phyloP scores from a whole-genome alignment of 805 yeast species.

The Candida germanica region DNA sequence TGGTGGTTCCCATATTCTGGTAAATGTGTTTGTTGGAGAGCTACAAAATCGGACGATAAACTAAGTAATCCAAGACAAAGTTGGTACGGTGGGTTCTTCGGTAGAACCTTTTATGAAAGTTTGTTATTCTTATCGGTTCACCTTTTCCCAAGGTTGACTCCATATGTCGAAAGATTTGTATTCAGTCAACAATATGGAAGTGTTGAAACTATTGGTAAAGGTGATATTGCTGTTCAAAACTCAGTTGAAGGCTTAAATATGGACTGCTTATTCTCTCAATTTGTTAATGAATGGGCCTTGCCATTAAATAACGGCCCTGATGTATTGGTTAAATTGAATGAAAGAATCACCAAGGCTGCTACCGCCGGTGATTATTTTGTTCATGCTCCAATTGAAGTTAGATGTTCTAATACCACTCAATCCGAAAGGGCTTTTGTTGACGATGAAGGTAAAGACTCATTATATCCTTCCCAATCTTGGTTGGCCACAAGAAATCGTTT shows the following conservation, averaged over 20 bases:
- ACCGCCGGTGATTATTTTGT: constrained; percentile 65
- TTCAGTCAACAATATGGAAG: constrained; percentile 81
- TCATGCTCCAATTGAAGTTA: constrained; percentile 93
- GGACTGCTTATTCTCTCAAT: constrained; percentile 94
- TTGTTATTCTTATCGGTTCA: constrained; percentile 77
- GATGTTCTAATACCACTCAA: constrained; percentile 83
- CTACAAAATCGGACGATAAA: constrained; percentile 66
- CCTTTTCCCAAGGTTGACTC: constrained; percentile 72
- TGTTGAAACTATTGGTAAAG: constrained; percentile 61
- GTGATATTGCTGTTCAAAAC: constrained; percentile 66
- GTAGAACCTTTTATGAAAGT: constrained; percentile 76
- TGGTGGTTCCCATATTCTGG: constrained; percentile 98
- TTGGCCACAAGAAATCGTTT: constrained; percentile 47
- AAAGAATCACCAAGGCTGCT: constrained; percentile 60
- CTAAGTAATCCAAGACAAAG: constrained; percentile 63
- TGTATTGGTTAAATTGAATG: constrained; percentile 60
- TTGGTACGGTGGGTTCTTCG: constrained; percentile 82
- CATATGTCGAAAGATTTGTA: constrained; percentile 78
- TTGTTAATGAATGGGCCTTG: constrained; percentile 96
- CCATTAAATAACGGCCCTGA: constrained; percentile 79
- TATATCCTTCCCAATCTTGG: constrained; percentile 47
- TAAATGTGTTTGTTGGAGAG: constrained; percentile 89
- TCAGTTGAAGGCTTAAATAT: constrained; percentile 87
- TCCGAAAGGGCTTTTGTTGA: constrained; percentile 34
- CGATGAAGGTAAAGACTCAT: constrained; percentile 36